Evolutionary conservation across 495 filamentous ascomycete genomes (phyloP), one percentile per base, ranked within the genome.

Genomic region (Penicillium macrosclerotiorum): DNA sequence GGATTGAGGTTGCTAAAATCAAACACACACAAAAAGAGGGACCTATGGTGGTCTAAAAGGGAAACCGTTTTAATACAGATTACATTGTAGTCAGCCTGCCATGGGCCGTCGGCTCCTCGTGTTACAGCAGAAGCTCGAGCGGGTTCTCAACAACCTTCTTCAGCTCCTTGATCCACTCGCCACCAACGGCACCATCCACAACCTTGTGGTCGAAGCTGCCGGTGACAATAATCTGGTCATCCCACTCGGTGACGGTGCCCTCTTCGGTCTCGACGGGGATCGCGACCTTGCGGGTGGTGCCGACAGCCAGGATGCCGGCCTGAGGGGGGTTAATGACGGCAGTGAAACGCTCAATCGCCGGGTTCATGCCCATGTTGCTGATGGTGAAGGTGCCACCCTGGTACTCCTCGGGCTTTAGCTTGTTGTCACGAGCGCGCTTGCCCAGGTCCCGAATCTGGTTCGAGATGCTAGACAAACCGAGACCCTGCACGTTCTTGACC

Each of bases 281-380:
- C 23, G 94, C 88, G 39, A 97, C 92, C 84, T 96, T 97, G 75
- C 88, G 87, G 49, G 85, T 85, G 44, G 89, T 92, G 48, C 94
- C 94, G 39, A 99, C 89, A 34, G 94, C 94, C 45, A 99, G 79
- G 68, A 99, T 99, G 61, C 81, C 84, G 32, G 94, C 91, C 76
- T 98, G 93, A 23, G 94, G 94, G 35, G 94, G 94, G 79, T 99
- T 99, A 80, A 99, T 96, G 63, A 99, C 86, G 52, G 94, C 94
- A n/a, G 94, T 96, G 77, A 99, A 99, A 54, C 89, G 83, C 64
- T 96, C 90, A 51, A 99, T 83, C 27, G 94, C 94, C 8, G 83
- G 57, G 79, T 99, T 99, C 93, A 97, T 97, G 65, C 94, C 94
- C 94, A 99, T 96, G 82, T 99, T 99, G 74, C 86, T 92, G 74